Percentiles rank a stretch among this genome's conserved stretches.
phyloP scores from a whole-genome alignment of 768 basidiomycete genomes.

The Paxillus ammoniavirescens region DNA sequence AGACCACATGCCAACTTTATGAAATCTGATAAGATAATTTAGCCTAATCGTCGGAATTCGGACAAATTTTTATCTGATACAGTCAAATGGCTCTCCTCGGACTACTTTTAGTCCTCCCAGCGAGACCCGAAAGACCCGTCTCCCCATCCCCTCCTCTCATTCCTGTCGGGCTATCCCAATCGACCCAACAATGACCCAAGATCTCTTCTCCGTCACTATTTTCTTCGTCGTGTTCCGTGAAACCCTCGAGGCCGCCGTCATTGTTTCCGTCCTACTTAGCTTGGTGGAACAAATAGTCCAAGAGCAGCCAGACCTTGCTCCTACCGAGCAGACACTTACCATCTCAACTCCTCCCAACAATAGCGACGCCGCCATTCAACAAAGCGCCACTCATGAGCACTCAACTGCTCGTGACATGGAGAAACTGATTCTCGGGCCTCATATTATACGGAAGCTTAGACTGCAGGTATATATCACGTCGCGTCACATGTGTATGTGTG shows the following conservation, averaged over 20 bases:
- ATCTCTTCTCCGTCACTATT: conserved; percentile 86
- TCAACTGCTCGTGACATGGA: conserved; percentile 25
- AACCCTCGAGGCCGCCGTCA: conserved; percentile 89
- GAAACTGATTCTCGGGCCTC: conserved; percentile 34
- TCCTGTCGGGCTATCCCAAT: background rate
- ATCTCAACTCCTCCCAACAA: background rate
- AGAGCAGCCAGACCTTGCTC: conserved; percentile 26
- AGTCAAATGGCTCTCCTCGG: background rate
- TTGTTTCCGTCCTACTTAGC: conserved; percentile 87
- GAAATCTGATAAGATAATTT: background rate
- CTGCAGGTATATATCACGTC: conserved; percentile 45
- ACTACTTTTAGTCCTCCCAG: background rate
- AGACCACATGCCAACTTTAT: background rate
- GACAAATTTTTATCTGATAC: conserved; percentile 14
- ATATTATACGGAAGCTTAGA: conserved; percentile 65
- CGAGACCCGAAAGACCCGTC: background rate
- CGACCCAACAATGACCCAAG: conserved; percentile 49
- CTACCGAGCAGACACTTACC: background rate
- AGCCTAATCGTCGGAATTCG: conserved; percentile 3
- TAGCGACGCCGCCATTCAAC: conserved; percentile 5
- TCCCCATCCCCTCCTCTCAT: conserved; percentile 1
- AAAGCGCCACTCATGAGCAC: background rate
- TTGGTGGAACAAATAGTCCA: conserved; percentile 84
- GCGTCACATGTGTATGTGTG: background rate
- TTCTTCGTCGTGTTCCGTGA: conserved; percentile 98